Base-by-base conservation (phyloP, 352 stramenopile species). In the Globisporangium paddicum region DNA sequence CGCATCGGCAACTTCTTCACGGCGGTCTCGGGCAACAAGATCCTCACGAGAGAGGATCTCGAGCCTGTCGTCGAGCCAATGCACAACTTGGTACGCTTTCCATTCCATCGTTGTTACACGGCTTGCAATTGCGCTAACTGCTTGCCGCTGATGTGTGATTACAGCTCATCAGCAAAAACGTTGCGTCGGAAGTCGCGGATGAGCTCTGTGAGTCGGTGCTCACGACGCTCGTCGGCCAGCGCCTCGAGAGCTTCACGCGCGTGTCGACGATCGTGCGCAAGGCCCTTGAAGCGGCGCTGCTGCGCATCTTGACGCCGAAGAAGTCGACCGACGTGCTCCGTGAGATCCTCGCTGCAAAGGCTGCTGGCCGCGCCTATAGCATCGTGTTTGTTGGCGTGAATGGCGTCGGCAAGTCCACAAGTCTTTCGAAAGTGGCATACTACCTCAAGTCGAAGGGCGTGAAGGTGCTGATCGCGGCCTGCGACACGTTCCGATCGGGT, bases 381-480 rank as follows among this genome's bases (percentile, higher is more conserved):
- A 98, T 99, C 71, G 94, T 98, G 3, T 99, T 99, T 70, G 93
- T 99, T 16, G 97, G 97, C 34, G 98, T 99, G 34, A 99, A 99
- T 72, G 97, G 97, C 52, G 95, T 99, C 45, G 96, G 97, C 60
- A 99, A 99, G 75, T 98, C 90, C n/a, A 99, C 97, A 7, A 98
- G 87, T 59, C 75, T 99, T 42, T 97, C 97, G 50, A 99, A 99
- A 72, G 92, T 99, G 58, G 97, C 93, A 59, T 99, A 99, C 79
- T 99, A 99, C 72, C 85, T 99, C 44, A 98, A 99, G 73, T 91
- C 88, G 13, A 98, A 99, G 68, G 96, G 96, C 42, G 79, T 98
- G 57, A 97, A 97, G 47, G 85, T 97, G 28, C 79, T 99, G 62
- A 94, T 99, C 34, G 96, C 96, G 45, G 97, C 97, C 2, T 99